Evolutionary conservation across 306 rosid species (phyloP), one percentile per base, ranked within the genome.

Genomic region (Quercus alba): DNA sequence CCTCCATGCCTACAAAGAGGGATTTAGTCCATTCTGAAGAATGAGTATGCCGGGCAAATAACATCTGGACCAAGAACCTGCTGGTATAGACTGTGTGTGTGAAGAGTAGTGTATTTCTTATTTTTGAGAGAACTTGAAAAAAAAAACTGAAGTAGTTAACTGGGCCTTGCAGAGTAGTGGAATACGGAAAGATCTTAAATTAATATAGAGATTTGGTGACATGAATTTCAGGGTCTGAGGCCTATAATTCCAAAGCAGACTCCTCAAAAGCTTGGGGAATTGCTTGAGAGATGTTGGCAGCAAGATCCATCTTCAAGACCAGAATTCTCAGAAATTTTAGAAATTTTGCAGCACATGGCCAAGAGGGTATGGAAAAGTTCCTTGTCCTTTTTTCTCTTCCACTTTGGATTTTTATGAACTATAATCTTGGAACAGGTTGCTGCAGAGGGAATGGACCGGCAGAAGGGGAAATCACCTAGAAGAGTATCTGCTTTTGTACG

Each of bases 161-260:
- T 10, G 72, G 52, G 6, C 26, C 4, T 67, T 19, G 70, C 20
- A 25, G 33, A 31, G 18, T 30, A 64, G 33, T 64, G 21, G 72
- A 31, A 41, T 41, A 41, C 18, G 49, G 71, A 44, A 31, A 33
- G 38, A 31, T 67, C 9, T 30, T 28, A 31, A 17, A 52, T 76
- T 33, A 56, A 68, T 21, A 77, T 68, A 58, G 28, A 31, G 33
- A 44, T 74, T 74, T 46, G 13, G 72, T 69, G 25, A 57, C 55
- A 18, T 81, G 81, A 85, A 82, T 80, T 89, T 71, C 95, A 94
- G 97, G 96, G 94, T 77, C 80, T 90, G 78, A 88, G 98, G 86
- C 97, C 97, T 3, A 69, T 80, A 11, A 90, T 92, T 79, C 93
- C 94, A 9, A 81, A 49, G n/a, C 78, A 90, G 44, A 77, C 94